A percentile compares a stretch with the other conserved stretches of the same genome.
phyloP scores from a whole-genome alignment of 148 eudicot genomes.

The Diospyros lotus region DNA sequence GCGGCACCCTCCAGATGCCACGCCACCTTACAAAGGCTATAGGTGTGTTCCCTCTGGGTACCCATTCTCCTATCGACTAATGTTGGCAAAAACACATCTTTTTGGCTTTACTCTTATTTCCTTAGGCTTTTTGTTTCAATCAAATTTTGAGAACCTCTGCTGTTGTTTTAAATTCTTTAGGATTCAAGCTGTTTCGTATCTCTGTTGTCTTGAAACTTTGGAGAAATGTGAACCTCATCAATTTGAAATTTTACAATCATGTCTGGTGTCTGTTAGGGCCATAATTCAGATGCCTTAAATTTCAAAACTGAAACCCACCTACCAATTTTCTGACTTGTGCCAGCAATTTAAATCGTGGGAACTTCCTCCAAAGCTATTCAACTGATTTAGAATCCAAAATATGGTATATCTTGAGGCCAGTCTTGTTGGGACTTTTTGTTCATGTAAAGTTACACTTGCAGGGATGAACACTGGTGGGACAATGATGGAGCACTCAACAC shows the following conservation, averaged over 20 bases:
- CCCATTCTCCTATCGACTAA: background rate
- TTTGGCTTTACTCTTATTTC: background rate
- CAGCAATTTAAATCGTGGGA: background rate
- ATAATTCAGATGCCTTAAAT: background rate
- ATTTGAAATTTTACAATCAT: background rate
- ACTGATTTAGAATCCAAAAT: background rate
- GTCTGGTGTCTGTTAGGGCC: background rate
- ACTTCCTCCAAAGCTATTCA: background rate
- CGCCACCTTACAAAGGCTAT: conserved; percentile 88
- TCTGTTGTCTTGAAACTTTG: background rate
- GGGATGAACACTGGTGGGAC: conserved; percentile 99
- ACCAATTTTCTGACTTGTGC: no score
- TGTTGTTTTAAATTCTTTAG: background rate
- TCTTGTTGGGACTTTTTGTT: background rate
- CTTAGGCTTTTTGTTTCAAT: conserved; percentile 2
- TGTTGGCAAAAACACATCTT: background rate
- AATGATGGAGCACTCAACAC: conserved; percentile 96
- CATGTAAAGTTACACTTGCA: conserved; percentile 22
- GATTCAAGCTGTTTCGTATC: background rate
- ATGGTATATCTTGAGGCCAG: background rate
- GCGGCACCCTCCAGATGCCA: conserved; percentile 70
- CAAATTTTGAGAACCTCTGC: background rate
- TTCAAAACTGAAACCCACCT: no score
- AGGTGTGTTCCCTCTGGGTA: conserved; percentile 34
- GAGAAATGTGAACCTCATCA: background rate